Base-by-base conservation (phyloP, 2,329 filamentous ascomycete species). In the Penicillium nordicum region DNA sequence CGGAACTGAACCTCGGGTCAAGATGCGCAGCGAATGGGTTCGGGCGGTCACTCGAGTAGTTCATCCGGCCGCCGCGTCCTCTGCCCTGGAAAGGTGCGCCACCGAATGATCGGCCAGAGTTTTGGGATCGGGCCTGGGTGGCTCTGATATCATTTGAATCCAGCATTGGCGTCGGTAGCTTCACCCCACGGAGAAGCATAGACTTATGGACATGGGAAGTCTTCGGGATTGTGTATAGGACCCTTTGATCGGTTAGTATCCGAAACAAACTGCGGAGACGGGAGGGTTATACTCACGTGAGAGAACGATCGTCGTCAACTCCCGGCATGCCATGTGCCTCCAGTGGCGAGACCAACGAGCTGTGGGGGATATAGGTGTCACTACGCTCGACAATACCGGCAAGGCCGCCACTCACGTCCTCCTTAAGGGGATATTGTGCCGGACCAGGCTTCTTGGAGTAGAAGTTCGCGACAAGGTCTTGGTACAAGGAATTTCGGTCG, bases 141-240 rank as follows among this genome's bases (percentile, higher is more conserved):
- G 83, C 81, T 61, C 92, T 88, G 52, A 93, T 85, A 68, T 97
- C 92, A 57, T 83, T 84, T 34, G 84, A 82, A 55, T 89, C 88
- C 1, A 99, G 83, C 10, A 85, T 88, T 1, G 90, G 85, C 2
- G 82, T 76, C 5, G 89, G 85, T 55, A 92, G 81, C 65, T 88
- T 86, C 38, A 92, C 86, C 12, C 94, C 94, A 3, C 91, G 87
- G 36, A 99, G 81, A 14, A 99, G 82, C 89, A 96, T 95, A 6
- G 92, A 97, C 72, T 97, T 97, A 76, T 99, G 94, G 5, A 85
- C 79, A 65, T 90, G 83, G 10, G 79, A 80, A 18, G 84, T 85
- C 40, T 82, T 80, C 0, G 93, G 92, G 76, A 97, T 88, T 43
- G 91, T 85, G 70, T 95, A 99, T 68, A 89, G 80, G 11, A 97